Percentiles rank a stretch among this genome's conserved stretches.
phyloP scores from a whole-genome alignment of 176 grass and related monocot genomes.

The Oropetium thomaeum region DNA sequence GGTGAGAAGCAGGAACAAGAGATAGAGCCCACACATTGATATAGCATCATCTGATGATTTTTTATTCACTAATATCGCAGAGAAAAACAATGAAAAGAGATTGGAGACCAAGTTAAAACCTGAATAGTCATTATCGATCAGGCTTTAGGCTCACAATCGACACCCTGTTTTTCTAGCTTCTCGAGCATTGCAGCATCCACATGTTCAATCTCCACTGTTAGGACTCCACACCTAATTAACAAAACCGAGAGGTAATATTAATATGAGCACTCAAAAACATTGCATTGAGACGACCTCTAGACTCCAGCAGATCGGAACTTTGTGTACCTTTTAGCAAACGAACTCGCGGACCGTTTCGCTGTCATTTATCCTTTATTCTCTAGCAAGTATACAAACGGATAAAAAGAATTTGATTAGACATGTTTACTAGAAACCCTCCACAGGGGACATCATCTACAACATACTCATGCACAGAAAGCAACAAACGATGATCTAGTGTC shows the following conservation, averaged over 20 bases:
- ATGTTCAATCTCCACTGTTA: constrained; percentile 94
- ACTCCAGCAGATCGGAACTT: not conserved
- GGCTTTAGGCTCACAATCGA: constrained; percentile 93
- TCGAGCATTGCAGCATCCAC: constrained; percentile 79
- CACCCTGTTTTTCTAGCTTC: constrained; percentile 68
- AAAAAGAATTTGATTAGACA: no score
- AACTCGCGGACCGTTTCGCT: constrained; percentile 59
- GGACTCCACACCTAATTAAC: constrained; percentile 72
- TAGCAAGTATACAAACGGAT: no score
- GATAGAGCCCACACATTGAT: not conserved
- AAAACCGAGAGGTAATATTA: not conserved
- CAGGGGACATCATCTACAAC: no score
- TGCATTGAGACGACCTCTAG: not conserved
- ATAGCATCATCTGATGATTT: not conserved
- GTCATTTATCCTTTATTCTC: no score
- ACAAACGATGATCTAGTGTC: no score
- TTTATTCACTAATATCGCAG: not conserved
- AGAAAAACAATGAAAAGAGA: no score
- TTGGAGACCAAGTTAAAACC: constrained; percentile 25
- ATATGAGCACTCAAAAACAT: not conserved
- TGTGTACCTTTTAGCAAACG: constrained; percentile 61
- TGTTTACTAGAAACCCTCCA: no score
- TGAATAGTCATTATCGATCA: constrained; percentile 86
- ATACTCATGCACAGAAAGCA: no score
- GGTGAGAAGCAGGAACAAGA: not conserved